Base-by-base conservation (phyloP, 306 rosid genomes). In the Ormosia emarginata region DNA sequence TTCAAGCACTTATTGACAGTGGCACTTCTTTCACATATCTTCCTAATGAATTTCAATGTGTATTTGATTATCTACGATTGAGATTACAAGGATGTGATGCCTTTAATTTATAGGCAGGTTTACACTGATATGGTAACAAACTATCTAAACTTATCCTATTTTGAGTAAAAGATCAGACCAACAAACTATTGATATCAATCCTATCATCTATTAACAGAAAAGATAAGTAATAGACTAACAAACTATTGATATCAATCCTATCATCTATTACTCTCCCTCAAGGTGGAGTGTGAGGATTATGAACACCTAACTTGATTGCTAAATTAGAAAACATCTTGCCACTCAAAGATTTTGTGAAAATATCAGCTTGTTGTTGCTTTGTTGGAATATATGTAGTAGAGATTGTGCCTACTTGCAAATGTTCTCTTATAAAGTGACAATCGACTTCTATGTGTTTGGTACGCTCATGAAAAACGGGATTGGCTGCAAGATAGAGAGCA, bases 1-100 rank as follows among this genome's bases (percentile, higher is more conserved):
- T 82, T 79, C 53, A 75, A 57, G 88, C 91, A 43, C 67, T 84
- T 63, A 70, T 91, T 67, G 95, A 91, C 85, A 89, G 78, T 30
- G 93, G 91, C 65, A 37, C 87, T 11, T 78, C 91, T 81, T 91
- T 91, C 75, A 86, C 95, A 50, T 91, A 47, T 87, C 89, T 91
- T 84, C n/a, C n/a, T n/a, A n/a, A n/a, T n/a, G n/a, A n/a, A n/a
- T n/a, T n/a, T n/a, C n/a, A n/a, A n/a, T n/a, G n/a, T n/a, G n/a
- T n/a, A n/a, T 24, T 24, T 24, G 24, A 24, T 24, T 24, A 24
- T 24, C 24, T 24, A 0, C 0, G 1, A 24, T 24, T 24, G 24
- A 24, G 24, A 24, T 24, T 24, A 24, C 24, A 24, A 24, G 1
- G 24, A 24, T 24, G 24, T 24, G 24, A 24, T 24, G 24, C 24